Conservation (phyloP, 768 basidiomycete genomes). For the Amanita phalloides region DNA sequence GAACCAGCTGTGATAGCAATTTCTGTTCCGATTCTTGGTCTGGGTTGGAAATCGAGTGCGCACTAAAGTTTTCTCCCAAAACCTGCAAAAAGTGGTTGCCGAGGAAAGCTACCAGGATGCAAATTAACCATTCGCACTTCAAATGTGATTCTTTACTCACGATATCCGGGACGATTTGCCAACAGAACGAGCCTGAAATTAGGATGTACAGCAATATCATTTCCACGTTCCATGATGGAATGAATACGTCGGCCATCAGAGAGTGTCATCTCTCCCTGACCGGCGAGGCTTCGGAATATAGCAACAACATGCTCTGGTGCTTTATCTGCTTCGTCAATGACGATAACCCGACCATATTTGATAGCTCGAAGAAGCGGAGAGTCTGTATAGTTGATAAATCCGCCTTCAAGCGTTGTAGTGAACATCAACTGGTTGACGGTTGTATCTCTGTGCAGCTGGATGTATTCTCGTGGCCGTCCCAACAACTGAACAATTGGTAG, state of each 20-base stretch:
- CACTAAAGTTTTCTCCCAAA: slow-evolving; percentile 58
- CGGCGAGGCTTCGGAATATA: slow-evolving; percentile 58
- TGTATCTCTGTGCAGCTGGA: slow-evolving; percentile 60
- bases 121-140: neutral
- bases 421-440: slow-evolving; percentile 67
- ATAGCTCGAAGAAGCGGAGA: slow-evolving; percentile 60
- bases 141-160: slow-evolving; percentile 21
- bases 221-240: slow-evolving; percentile 30
- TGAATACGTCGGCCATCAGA: slow-evolving; percentile 53
- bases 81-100: slow-evolving; percentile 69
- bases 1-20: slow-evolving; percentile 50
- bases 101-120: slow-evolving; percentile 43
- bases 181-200: slow-evolving; percentile 54
- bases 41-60: slow-evolving; percentile 57
- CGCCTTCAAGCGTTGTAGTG: slow-evolving; percentile 47
- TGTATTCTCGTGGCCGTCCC: slow-evolving; percentile 53
- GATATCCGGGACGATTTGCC: slow-evolving; percentile 62
- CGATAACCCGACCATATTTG: slow-evolving; percentile 48
- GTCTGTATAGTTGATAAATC: slow-evolving; percentile 46
- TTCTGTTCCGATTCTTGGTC: slow-evolving; percentile 55
- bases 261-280: slow-evolving; percentile 52
- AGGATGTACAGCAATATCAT: slow-evolving; percentile 51
- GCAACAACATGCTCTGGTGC: slow-evolving; percentile 67
- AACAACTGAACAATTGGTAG: slow-evolving; percentile 30
- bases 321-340: slow-evolving; percentile 67